These are phyloP conservation scores for Geotrichum phurueaensis DNA, from an alignment of 1,139 yeast species.

Conservation along the genomic window DNA sequence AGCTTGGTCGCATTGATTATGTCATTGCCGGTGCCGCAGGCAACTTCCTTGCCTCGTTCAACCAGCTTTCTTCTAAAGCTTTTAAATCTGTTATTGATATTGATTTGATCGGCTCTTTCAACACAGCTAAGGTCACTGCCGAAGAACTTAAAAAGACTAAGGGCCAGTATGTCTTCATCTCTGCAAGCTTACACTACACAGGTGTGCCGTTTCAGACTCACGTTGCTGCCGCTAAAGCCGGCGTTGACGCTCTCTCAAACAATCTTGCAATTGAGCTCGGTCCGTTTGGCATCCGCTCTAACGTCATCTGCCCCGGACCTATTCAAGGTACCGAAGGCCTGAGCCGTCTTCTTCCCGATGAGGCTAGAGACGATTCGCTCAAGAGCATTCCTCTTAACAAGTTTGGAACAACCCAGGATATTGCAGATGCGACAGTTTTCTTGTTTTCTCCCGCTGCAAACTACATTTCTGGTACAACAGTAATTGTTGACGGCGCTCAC, in stretches of 20 bases:
- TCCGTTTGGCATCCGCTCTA: constrained; percentile 73
- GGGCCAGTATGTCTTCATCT: constrained; percentile 69
- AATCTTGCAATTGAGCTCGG: constrained; percentile 85
- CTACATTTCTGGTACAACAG: constrained; percentile 70
- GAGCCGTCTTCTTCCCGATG: constrained; percentile 45
- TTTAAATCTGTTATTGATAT: constrained; percentile 80
- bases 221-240: constrained; percentile 92
- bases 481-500: constrained; percentile 83
- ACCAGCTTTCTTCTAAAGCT: constrained; percentile 73
- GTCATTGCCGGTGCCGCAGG: constrained; percentile 97
- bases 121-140: constrained; percentile 76
- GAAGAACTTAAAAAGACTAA: constrained; percentile 56
- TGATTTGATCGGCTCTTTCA: constrained; percentile 79
- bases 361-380: constrained; percentile 37
- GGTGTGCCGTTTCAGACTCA: constrained; percentile 84
- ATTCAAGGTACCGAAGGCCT: constrained; percentile 79
- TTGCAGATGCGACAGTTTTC: constrained; percentile 83
- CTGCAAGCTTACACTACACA: constrained; percentile 81
- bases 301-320: constrained; percentile 84
- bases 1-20: constrained; percentile 69
- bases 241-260: constrained; percentile 77
- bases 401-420: constrained; percentile 67
- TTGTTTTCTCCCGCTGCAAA: constrained; percentile 76
- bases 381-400: constrained; percentile 68
- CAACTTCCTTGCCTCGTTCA: constrained; percentile 75